These are phyloP conservation scores for Taphrina pruni DNA, from an alignment of 1,139 yeast genomes.

Conservation along the genomic window DNA sequence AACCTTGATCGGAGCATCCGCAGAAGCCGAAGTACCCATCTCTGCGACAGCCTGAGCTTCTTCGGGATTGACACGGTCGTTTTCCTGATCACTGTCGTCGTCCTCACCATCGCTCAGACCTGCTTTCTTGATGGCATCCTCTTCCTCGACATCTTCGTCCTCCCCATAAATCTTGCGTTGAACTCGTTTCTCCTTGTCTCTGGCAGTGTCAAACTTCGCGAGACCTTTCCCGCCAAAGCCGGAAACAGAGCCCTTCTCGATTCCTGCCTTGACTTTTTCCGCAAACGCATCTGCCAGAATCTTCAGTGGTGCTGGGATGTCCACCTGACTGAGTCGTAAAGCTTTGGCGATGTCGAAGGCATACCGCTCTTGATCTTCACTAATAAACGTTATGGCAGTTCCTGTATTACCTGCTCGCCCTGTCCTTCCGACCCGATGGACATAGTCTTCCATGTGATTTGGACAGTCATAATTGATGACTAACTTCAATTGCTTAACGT, in stretches of 20 bases:
- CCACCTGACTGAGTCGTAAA: conserved; percentile 61
- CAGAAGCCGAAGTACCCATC: conserved; percentile 44
- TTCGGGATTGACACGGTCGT: conserved; percentile 41
- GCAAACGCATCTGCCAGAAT: conserved; percentile 64
- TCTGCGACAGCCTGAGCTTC: conserved; percentile 45
- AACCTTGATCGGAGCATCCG: conserved; percentile 42
- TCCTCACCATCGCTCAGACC: conserved; percentile 48
- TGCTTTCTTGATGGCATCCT: conserved; percentile 46
- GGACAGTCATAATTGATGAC: conserved; percentile 91
- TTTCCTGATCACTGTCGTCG: conserved; percentile 30
- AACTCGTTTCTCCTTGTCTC: conserved; percentile 63
- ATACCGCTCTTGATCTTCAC: conserved; percentile 65
- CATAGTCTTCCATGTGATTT: conserved; percentile 91
- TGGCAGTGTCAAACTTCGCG: conserved; percentile 72
- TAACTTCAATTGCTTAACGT: conserved; percentile 78
- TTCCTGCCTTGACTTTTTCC: conserved; percentile 70
- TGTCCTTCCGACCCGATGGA: conserved; percentile 94
- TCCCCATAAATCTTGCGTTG: conserved; percentile 58
- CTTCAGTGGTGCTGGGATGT: conserved; percentile 61
- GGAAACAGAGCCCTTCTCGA: conserved; percentile 63
- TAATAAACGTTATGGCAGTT: conserved; percentile 75
- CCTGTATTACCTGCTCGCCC: conserved; percentile 90
- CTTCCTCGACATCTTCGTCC: conserved; percentile 51
- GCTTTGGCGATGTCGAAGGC: conserved; percentile 78
- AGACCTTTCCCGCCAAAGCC: conserved; percentile 97